Conservation (phyloP, 2,329 filamentous ascomycete genomes). For the Cephalotrichum gorgonifer region DNA sequence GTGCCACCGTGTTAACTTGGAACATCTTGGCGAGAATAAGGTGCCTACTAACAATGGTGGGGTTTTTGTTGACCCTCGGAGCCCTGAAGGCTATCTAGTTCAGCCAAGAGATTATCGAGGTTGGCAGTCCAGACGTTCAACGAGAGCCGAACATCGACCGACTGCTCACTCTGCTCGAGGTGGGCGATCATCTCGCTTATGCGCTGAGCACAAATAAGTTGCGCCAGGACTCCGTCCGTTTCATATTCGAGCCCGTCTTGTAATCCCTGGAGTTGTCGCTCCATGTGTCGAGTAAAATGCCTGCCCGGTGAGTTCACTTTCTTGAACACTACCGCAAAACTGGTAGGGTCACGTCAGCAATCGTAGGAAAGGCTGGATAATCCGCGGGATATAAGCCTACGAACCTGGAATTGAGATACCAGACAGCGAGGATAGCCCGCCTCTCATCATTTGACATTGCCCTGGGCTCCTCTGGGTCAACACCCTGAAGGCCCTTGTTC, state of each 20-base stretch:
- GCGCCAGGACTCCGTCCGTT: constrained; percentile 6
- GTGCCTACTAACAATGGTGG: constrained; percentile 1
- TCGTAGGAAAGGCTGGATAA: background rate
- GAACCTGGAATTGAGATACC: constrained; percentile 8
- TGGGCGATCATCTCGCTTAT: constrained; percentile 8
- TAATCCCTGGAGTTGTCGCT: constrained; percentile 7
- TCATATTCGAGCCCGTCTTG: constrained; percentile 5
- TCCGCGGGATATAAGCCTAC: constrained; percentile 1
- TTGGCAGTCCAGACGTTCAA: constrained; percentile 5
- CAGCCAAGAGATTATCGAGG: constrained; percentile 7
- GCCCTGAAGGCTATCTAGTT: constrained; percentile 3
- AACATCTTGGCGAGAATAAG: background rate
- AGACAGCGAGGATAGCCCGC: constrained; percentile 8
- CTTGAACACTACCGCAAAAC: constrained; percentile 7
- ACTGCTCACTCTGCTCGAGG: constrained; percentile 7
- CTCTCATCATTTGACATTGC: constrained; percentile 8
- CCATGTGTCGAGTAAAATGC: constrained; percentile 8
- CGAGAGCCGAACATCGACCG: constrained; percentile 7
- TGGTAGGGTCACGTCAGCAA: background rate
- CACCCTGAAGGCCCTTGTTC: constrained; percentile 5
- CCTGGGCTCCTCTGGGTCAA: constrained; percentile 3
- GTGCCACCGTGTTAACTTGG: constrained; percentile 2
- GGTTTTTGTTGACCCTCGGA: constrained; percentile 1
- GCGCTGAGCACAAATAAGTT: constrained; percentile 7
- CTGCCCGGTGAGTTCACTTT: constrained; percentile 8